phyloP scores from a whole-genome alignment of 495 filamentous ascomycete genomes.

The Cenococcum geophilum region DNA sequence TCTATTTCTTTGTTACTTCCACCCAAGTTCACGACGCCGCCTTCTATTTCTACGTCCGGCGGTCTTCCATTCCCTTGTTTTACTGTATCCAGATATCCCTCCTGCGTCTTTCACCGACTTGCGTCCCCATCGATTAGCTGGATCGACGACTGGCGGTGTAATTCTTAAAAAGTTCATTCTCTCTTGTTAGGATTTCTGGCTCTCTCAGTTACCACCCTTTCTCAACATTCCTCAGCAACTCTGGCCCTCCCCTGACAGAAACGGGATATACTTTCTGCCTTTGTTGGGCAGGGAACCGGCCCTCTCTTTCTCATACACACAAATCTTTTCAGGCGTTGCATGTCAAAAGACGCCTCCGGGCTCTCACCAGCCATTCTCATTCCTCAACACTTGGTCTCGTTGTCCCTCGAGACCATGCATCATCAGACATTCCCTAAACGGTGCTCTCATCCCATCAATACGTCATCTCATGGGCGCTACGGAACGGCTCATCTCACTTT shows the following conservation, averaged over 20 bases:
- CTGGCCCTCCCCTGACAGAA: conserved; percentile 8
- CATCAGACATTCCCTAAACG: not conserved
- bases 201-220: conserved; percentile 6
- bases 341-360: conserved; percentile 1
- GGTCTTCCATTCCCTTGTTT: conserved; percentile 10
- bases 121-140: conserved; percentile 8
- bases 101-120: not conserved
- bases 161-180: conserved; percentile 25
- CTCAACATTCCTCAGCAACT: not conserved
- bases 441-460: conserved; percentile 2
- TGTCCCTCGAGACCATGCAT: not conserved
- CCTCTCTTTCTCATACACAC: not conserved
- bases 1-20: conserved; percentile 13
- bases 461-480: conserved; percentile 15
- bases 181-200: conserved; percentile 23
- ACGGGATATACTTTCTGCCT: conserved; percentile 13
- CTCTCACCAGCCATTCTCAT: conserved; percentile 1
- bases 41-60: conserved; percentile 1
- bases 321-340: not conserved
- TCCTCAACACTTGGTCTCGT: not conserved
- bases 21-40: not conserved
- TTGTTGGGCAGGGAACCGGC: not conserved
- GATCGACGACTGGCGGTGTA: conserved; percentile 23
- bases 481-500: conserved; percentile 25
- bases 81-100: not conserved